phyloP scores from a whole-genome alignment of 225 moss, liverwort and hornwort species.

The Antitrichia curtipendula region DNA sequence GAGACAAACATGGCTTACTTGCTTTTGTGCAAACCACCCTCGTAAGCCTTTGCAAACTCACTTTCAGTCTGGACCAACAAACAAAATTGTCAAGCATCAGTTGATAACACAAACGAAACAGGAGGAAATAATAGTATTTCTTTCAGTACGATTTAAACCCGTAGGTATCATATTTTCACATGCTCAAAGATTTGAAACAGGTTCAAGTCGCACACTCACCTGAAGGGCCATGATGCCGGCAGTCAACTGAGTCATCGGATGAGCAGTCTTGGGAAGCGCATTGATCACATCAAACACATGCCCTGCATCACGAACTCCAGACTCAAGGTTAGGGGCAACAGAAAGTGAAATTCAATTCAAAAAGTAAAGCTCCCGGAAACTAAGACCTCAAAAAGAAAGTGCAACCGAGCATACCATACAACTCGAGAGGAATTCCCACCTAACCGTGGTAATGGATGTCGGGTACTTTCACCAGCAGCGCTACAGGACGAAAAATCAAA shows the following conservation, averaged over 20 bases:
- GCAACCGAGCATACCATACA: background rate
- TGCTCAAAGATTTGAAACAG: background rate
- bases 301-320: background rate
- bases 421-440: background rate
- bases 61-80: conserved; percentile 32
- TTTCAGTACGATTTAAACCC: background rate
- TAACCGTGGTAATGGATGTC: background rate
- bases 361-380: background rate
- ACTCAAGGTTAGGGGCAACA: background rate
- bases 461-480: background rate
- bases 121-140: background rate
- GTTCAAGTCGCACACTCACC: background rate
- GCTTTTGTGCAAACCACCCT: conserved; percentile 55
- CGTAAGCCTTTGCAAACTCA: conserved; percentile 61
- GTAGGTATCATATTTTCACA: background rate
- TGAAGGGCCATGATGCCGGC: conserved; percentile 70
- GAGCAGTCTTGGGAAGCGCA: conserved; percentile 40
- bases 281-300: conserved; percentile 69
- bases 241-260: conserved; percentile 80
- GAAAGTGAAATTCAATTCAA: background rate
- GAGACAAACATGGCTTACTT: conserved; percentile 10
- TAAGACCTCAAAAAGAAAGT: background rate
- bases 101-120: background rate
- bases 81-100: background rate
- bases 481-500: background rate